These are phyloP conservation scores for Xylariaceae sp. DNA, from an alignment of 2,329 filamentous ascomycete species.

Conservation along the genomic window DNA sequence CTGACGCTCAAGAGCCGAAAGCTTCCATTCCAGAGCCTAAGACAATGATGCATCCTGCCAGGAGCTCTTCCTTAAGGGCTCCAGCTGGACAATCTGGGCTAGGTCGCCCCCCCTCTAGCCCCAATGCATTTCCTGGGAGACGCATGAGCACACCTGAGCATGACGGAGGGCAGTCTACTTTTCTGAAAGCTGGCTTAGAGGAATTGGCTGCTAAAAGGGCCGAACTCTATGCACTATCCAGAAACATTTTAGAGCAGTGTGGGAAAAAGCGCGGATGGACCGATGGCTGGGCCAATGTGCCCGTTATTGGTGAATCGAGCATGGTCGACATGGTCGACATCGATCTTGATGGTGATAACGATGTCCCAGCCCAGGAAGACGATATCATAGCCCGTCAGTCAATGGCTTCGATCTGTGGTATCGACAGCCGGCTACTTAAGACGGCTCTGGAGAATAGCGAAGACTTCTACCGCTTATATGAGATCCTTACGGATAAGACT, in stretches of 20 bases:
- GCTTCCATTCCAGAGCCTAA: constrained; percentile 62
- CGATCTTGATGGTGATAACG: constrained; percentile 42
- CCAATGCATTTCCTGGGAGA: constrained; percentile 49
- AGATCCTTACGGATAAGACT: constrained; percentile 78
- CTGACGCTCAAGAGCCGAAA: constrained; percentile 54
- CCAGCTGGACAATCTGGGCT: constrained; percentile 25
- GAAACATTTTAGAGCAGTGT: constrained; percentile 72
- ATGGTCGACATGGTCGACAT: constrained; percentile 53
- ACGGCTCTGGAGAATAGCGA: constrained; percentile 58
- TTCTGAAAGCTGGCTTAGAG: constrained; percentile 64
- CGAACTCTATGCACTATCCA: constrained; percentile 74
- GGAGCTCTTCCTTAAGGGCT: constrained; percentile 57
- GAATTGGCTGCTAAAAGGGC: constrained; percentile 79
- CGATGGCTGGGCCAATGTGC: constrained; percentile 66
- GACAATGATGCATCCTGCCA: constrained; percentile 65
- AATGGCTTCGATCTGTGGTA: constrained; percentile 35
- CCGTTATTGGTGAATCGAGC: constrained; percentile 41
- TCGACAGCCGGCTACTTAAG: constrained; percentile 53
- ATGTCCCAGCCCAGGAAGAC: constrained; percentile 18
- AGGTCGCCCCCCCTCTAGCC: constrained; percentile 40
- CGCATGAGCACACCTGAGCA: constrained; percentile 34
- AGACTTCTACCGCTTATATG: constrained; percentile 63
- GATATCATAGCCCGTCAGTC: constrained; percentile 1
- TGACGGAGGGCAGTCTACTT: constrained; percentile 39
- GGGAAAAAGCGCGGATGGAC: constrained; percentile 71